A percentile compares a stretch with the other conserved stretches of the same genome.
phyloP scores from a whole-genome alignment of 1,284 basidiomycete species.

The Wolfiporia cocos region DNA sequence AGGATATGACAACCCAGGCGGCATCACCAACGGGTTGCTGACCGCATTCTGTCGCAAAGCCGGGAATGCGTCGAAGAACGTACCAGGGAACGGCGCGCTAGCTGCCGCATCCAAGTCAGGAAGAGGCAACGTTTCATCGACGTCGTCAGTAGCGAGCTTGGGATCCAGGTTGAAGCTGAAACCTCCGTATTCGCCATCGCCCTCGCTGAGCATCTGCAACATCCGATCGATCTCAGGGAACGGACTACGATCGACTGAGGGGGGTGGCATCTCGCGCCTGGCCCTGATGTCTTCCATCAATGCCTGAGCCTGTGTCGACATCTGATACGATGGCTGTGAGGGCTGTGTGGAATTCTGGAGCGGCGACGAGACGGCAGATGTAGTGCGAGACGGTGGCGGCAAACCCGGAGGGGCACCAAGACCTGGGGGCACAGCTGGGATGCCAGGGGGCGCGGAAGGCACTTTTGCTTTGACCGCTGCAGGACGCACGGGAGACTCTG shows the following conservation, averaged over 20 bases:
- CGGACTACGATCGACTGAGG: slow-evolving; percentile 54
- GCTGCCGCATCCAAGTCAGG: slow-evolving; percentile 51
- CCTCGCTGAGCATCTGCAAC: slow-evolving; percentile 58
- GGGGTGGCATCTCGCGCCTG: slow-evolving; percentile 55
- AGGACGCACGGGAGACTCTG: slow-evolving; percentile 41
- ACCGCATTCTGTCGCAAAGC: slow-evolving; percentile 36
- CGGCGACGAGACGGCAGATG: slow-evolving; percentile 43
- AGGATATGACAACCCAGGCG: slow-evolving; percentile 48
- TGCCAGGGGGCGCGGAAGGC: slow-evolving; percentile 32
- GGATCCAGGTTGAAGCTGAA: slow-evolving; percentile 83
- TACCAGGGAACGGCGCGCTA: slow-evolving; percentile 48
- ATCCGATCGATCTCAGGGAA: slow-evolving; percentile 89
- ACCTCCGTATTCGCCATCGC: slow-evolving; percentile 49
- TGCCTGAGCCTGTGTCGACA: slow-evolving; percentile 79
- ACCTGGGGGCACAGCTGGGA: slow-evolving; percentile 41
- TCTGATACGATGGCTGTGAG: slow-evolving; percentile 72
- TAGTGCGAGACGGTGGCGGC: slow-evolving; percentile 42
- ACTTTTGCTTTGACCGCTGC: slow-evolving; percentile 35
- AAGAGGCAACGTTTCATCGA: slow-evolving; percentile 34
- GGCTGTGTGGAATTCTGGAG: slow-evolving; percentile 51
- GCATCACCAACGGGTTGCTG: slow-evolving; percentile 33
- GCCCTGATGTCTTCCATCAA: slow-evolving; percentile 80
- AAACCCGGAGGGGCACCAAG: slow-evolving; percentile 40
- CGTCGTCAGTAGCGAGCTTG: slow-evolving; percentile 52
- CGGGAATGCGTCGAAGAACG: slow-evolving; percentile 64